phyloP scores from a whole-genome alignment of 2,329 filamentous ascomycete genomes.

The Epichloe gansuensis region DNA sequence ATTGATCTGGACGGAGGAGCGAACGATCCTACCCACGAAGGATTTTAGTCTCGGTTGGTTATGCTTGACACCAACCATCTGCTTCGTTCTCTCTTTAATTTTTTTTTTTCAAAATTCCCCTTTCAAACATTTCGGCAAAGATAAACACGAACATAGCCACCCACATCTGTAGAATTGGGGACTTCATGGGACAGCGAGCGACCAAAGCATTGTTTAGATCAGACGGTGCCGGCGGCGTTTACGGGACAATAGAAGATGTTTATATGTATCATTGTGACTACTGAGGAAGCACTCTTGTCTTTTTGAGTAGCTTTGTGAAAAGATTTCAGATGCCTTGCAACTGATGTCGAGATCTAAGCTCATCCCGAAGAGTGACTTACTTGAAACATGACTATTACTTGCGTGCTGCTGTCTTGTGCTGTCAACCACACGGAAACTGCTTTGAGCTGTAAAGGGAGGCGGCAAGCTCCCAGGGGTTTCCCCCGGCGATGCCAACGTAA shows the following conservation, averaged over 20 bases:
- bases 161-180: not conserved
- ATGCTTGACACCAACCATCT: not conserved
- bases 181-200: not conserved
- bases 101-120: not conserved
- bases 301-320: not conserved
- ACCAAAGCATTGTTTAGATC: not conserved
- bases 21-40: constrained; percentile 23
- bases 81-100: not conserved
- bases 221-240: constrained; percentile 5
- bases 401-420: not conserved
- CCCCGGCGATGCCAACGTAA: constrained; percentile 46
- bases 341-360: not conserved
- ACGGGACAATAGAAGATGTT: not conserved
- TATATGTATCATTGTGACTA: not conserved
- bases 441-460: constrained; percentile 42
- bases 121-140: not conserved
- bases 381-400: not conserved
- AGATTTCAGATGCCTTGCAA: not conserved
- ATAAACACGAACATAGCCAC: not conserved
- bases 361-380: not conserved
- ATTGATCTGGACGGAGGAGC: constrained; percentile 27
- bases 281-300: not conserved
- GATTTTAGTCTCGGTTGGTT: constrained; percentile 3
- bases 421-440: not conserved
- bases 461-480: constrained; percentile 49